These are phyloP conservation scores for Leccinum arenicola DNA, from an alignment of 768 basidiomycete genomes.

Conservation along the genomic window DNA sequence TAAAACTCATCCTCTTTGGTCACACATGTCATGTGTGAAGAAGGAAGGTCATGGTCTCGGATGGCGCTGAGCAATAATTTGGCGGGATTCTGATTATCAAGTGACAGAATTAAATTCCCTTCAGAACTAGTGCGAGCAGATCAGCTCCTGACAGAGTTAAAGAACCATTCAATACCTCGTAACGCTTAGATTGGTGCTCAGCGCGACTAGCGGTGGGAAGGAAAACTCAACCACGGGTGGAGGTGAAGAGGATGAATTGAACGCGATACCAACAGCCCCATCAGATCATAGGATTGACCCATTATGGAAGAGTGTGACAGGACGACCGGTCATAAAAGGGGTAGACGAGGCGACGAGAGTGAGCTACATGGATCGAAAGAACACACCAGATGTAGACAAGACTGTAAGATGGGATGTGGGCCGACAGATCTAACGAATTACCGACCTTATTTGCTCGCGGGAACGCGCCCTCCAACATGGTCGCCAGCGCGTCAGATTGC, in stretches of 20 bases:
- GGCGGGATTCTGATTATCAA: slow-evolving; percentile 60
- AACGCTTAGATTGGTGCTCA: slow-evolving; percentile 48
- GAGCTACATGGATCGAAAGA: slow-evolving; percentile 38
- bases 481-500: slow-evolving; percentile 54
- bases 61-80: slow-evolving; percentile 57
- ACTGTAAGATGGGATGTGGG: background rate
- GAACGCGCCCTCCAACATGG: slow-evolving; percentile 39
- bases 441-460: slow-evolving; percentile 49
- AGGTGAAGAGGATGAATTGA: slow-evolving; percentile 25
- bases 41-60: slow-evolving; percentile 33
- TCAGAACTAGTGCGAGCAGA: slow-evolving; percentile 41
- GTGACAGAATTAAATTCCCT: slow-evolving; percentile 66
- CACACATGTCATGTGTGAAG: slow-evolving; percentile 15
- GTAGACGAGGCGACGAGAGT: slow-evolving; percentile 75
- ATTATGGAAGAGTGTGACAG: slow-evolving; percentile 66
- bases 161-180: slow-evolving; percentile 43
- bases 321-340: slow-evolving; percentile 74
- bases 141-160: background rate
- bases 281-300: slow-evolving; percentile 46
- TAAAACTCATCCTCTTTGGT: slow-evolving; percentile 61
- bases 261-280: slow-evolving; percentile 70
- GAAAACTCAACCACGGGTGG: slow-evolving; percentile 19
- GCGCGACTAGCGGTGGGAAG: slow-evolving; percentile 40
- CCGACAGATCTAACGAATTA: slow-evolving; percentile 2
- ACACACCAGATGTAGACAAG: background rate